Evolutionary conservation across 805 yeast genomes (phyloP).

Genomic region (Suhomyces faveliae): DNA sequence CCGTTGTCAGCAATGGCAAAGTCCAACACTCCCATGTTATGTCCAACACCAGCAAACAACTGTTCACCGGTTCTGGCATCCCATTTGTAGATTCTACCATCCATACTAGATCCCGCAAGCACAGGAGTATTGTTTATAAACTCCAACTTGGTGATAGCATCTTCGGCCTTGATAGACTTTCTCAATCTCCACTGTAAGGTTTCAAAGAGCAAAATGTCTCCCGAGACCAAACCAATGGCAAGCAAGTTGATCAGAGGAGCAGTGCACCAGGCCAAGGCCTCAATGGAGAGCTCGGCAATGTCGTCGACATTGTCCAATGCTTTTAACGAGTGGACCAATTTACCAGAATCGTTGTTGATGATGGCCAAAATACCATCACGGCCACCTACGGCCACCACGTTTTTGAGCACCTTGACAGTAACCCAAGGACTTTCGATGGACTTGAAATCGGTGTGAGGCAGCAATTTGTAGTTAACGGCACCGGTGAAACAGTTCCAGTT

Average conservation of each 20-base stretch:
- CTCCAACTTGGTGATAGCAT: slow-evolving; percentile 77
- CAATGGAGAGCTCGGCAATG: slow-evolving; percentile 43
- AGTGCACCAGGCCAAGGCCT: slow-evolving; percentile 74
- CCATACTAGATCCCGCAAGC: slow-evolving; percentile 73
- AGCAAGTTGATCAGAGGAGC: slow-evolving; percentile 53
- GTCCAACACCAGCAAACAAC: slow-evolving; percentile 82
- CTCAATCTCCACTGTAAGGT: slow-evolving; percentile 85
- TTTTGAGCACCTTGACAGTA: slow-evolving; percentile 53
- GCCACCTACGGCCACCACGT: slow-evolving; percentile 74
- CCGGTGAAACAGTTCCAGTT: slow-evolving; percentile 88
- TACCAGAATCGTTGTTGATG: slow-evolving; percentile 73
- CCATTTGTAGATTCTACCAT: slow-evolving; percentile 83
- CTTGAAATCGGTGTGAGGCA: slow-evolving; percentile 59
- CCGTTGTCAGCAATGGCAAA: slow-evolving; percentile 70
- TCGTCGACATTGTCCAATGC: slow-evolving; percentile 56
- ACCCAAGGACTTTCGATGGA: slow-evolving; percentile 90
- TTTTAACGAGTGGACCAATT: slow-evolving; percentile 62
- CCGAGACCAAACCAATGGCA: slow-evolving; percentile 89
- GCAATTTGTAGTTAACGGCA: slow-evolving; percentile 64
- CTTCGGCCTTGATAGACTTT: slow-evolving; percentile 64
- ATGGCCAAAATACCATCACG: slow-evolving; percentile 84
- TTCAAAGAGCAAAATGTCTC: slow-evolving; percentile 80
- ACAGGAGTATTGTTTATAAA: slow-evolving; percentile 60
- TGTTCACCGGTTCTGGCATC: slow-evolving; percentile 84
- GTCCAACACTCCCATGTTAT: slow-evolving; percentile 90